Evolutionary conservation across 441 rosid genomes (phyloP), one percentile per base, ranked within the genome.

Genomic region (Mallotus repandus): DNA sequence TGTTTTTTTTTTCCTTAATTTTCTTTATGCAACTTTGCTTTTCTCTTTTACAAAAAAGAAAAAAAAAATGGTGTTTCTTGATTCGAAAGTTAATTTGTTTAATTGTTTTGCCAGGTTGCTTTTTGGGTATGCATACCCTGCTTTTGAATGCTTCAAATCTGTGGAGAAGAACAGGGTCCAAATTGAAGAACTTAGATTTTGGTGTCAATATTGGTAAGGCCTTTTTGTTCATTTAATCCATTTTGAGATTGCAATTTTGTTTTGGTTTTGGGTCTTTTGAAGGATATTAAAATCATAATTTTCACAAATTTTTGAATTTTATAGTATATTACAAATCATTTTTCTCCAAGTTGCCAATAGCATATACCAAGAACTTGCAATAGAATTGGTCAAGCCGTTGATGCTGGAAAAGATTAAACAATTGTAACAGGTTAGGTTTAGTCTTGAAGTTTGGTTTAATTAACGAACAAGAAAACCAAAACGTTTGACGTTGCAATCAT

Each of bases 201-300:
- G 98, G 98, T 91, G 97, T 82, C 86, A 91, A 77, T 93, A 91
- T 71, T 93, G 97, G 98, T 91, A 82, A 82, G 5, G 6, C 15
- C n/a, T 14, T 29, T 41, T 18, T 61, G 2, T 25, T 50, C 45
- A 4, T 46, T 66, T 19, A 2, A 41, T 9, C 35, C 56, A 35
- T 35, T 11, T 70, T 15, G 5, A 50, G 14, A 10, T 32, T 35
- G 61, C 52, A 53, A 53, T 62, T 35, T 35, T 52, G 3, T 2
- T 54, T 55, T 4, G 19, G 6, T 50, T 50, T 22, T 50, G 29
- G 45, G 8, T 67, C 35, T 9, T 32, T 5, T 13, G 9, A 41
- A 35, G 2, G n/a, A 19, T 41, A 45, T 7, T 45, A 7, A 7
- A 45, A 7, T 45, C 6, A 1, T 52, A 52, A 13, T 14, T 1